phyloP scores from a whole-genome alignment of 441 rosid species.

The Brassica balearica region DNA sequence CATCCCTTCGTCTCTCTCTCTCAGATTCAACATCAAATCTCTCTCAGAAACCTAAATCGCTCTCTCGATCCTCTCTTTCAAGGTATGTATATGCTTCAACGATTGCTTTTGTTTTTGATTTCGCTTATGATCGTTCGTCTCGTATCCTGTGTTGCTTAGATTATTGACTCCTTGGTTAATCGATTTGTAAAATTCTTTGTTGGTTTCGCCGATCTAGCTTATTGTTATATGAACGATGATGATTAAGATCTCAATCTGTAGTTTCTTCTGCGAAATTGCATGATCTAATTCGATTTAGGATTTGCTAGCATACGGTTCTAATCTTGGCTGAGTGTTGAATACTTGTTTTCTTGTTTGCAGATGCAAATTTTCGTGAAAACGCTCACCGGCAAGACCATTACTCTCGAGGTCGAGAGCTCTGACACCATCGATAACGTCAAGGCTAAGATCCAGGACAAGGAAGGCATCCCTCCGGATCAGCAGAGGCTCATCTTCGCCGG shows the following conservation, averaged over 20 bases:
- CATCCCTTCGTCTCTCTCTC: neutral
- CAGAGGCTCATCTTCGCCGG: constrained; percentile 48
- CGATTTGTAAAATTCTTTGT: neutral
- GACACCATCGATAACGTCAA: constrained; percentile 50
- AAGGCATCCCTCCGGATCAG: constrained; percentile 50
- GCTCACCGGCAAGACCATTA: constrained; percentile 47
- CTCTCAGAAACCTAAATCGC: neutral
- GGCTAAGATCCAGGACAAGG: constrained; percentile 49
- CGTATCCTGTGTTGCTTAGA: neutral
- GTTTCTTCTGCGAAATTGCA: neutral
- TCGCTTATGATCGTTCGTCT: neutral
- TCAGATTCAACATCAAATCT: neutral
- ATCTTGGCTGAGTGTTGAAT: neutral
- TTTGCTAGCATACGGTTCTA: neutral
- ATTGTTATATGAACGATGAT: neutral
- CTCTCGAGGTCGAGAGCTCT: constrained; percentile 46
- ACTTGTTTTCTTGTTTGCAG: neutral
- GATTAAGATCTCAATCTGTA: neutral
- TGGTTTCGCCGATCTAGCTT: neutral
- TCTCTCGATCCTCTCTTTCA: constrained; percentile 2
- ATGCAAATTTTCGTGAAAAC: constrained; percentile 51
- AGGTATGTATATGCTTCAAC: constrained; percentile 20
- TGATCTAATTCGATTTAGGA: neutral
- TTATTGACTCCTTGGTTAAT: neutral
- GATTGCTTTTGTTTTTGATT: neutral